Evolutionary conservation across 108 stramenopile genomes (phyloP).

Genomic region (Discostella stelligeroides): DNA sequence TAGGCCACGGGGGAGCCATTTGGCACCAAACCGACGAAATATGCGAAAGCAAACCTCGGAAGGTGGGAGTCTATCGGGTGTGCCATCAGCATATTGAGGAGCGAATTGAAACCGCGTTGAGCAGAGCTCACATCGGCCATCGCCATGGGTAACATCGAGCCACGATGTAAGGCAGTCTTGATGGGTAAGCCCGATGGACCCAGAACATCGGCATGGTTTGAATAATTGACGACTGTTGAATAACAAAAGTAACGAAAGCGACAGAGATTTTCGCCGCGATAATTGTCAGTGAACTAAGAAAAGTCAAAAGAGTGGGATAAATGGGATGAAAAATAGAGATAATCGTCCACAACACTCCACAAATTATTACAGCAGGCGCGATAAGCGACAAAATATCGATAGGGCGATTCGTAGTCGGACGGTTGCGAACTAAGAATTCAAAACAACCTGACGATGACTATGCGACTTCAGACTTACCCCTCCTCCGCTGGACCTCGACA

Average conservation of each 20-base stretch:
- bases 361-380: background rate
- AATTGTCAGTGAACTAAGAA: background rate
- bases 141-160: slow-evolving; percentile 79
- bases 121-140: slow-evolving; percentile 87
- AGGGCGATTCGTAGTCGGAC: background rate
- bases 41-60: slow-evolving; percentile 73
- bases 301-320: background rate
- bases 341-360: background rate
- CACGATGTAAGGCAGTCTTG: slow-evolving; percentile 91
- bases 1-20: slow-evolving; percentile 78
- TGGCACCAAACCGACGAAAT: slow-evolving; percentile 58
- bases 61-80: slow-evolving; percentile 76
- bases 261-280: no score
- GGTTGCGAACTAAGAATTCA: background rate
- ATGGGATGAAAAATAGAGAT: background rate
- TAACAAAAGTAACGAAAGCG: no score
- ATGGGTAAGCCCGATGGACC: slow-evolving; percentile 89
- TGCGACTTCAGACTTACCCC: slow-evolving; percentile 61
- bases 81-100: slow-evolving; percentile 73
- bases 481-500: slow-evolving; percentile 90
- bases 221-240: slow-evolving; percentile 69
- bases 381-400: slow-evolving; percentile 1
- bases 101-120: slow-evolving; percentile 81
- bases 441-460: background rate
- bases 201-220: slow-evolving; percentile 88